Conservation (phyloP, 202 grass and related monocot genomes). For the Zizania palustris region DNA sequence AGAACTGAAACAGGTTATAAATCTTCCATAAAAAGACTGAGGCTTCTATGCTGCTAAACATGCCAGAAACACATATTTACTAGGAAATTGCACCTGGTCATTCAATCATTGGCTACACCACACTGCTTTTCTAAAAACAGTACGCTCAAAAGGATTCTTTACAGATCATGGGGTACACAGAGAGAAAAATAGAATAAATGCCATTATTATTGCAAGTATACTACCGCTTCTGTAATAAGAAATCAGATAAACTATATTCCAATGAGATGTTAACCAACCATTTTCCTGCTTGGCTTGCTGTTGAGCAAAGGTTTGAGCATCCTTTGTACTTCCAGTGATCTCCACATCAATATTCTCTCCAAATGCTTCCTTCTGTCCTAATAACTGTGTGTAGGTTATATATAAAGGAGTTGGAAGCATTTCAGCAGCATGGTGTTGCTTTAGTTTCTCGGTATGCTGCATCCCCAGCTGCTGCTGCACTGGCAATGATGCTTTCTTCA, state of each 20-base stretch:
- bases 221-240: not conserved
- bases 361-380: slow-evolving; percentile 98
- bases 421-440: slow-evolving; percentile 87
- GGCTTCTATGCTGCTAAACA: not conserved
- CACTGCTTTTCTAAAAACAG: slow-evolving; percentile 3
- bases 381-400: slow-evolving; percentile 81
- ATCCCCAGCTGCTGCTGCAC: slow-evolving; percentile 92
- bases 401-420: slow-evolving; percentile 84
- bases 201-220: slow-evolving; percentile 18
- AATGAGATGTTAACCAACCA: slow-evolving; percentile 53
- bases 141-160: slow-evolving; percentile 7
- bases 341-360: slow-evolving; percentile 93
- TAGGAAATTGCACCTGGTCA: not conserved
- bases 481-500: slow-evolving; percentile 99
- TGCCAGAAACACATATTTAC: slow-evolving; percentile 14
- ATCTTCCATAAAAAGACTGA: slow-evolving; percentile 25
- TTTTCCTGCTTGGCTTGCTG: slow-evolving; percentile 72
- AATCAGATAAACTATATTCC: slow-evolving; percentile 32
- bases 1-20: not conserved
- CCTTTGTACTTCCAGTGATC: slow-evolving; percentile 84
- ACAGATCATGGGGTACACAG: not conserved
- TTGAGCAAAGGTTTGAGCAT: slow-evolving; percentile 74
- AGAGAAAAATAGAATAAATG: not conserved
- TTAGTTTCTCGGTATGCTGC: slow-evolving; percentile 88
- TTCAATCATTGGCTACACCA: not conserved